Evolutionary conservation across 2,329 filamentous ascomycete species (phyloP).

Genomic region (Penicillium oxalicum): DNA sequence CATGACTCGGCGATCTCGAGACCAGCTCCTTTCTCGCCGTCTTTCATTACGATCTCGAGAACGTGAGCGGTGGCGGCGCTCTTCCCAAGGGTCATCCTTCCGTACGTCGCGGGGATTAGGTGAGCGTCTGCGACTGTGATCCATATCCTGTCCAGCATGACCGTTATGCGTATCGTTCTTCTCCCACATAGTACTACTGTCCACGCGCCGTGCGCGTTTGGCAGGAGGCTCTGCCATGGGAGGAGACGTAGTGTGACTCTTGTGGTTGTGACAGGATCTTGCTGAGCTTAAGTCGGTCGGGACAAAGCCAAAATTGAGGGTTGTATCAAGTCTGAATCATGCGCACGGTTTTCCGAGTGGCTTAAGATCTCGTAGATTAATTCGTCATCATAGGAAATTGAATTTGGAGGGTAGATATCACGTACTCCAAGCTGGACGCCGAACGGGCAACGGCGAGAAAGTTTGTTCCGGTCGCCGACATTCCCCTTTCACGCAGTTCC

Average conservation of each 20-base stretch:
- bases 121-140: conserved; percentile 36
- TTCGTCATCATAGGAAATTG: conserved; percentile 1
- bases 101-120: conserved; percentile 33
- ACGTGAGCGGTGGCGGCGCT: conserved; percentile 37
- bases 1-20: conserved; percentile 37
- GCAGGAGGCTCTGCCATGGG: conserved; percentile 50
- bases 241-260: conserved; percentile 6
- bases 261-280: conserved; percentile 8
- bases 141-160: conserved; percentile 25
- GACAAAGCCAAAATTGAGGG: not conserved
- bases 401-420: conserved; percentile 13
- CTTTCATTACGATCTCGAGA: conserved; percentile 37
- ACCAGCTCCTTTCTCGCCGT: conserved; percentile 40
- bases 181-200: conserved; percentile 60
- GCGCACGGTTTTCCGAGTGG: not conserved
- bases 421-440: conserved; percentile 8
- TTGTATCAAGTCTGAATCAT: not conserved
- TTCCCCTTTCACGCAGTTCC: conserved; percentile 16
- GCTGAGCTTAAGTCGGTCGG: not conserved
- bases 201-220: conserved; percentile 48
- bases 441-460: conserved; percentile 14
- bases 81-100: conserved; percentile 34
- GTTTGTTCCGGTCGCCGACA: conserved; percentile 26
- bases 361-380: not conserved
- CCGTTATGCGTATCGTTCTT: conserved; percentile 29